Conservation (phyloP, 2,329 filamentous ascomycete species). For the Cladosporium sp. region DNA sequence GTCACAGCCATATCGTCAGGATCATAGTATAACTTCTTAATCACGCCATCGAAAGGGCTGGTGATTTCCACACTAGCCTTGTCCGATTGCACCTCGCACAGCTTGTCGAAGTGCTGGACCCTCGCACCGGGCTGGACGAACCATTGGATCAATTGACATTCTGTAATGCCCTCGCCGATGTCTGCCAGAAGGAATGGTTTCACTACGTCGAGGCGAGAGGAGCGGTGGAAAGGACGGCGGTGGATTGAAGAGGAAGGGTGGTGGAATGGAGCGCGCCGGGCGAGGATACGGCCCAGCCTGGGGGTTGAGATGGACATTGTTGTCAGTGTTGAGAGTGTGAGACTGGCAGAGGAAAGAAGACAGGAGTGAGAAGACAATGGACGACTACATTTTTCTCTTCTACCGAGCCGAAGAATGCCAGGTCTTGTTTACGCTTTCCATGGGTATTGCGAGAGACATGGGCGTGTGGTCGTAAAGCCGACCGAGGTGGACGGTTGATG, state of each 20-base stretch:
- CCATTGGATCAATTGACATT: conserved; percentile 99
- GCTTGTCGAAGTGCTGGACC: conserved; percentile 95
- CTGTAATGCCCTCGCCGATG: conserved; percentile 92
- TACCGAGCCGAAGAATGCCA: conserved; percentile 5
- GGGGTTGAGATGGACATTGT: conserved; percentile 7
- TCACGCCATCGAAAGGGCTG: conserved; percentile 88
- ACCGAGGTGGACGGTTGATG: conserved; percentile 9
- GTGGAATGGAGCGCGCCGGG: background rate
- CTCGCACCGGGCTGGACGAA: conserved; percentile 94
- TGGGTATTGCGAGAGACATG: background rate
- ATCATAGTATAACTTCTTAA: conserved; percentile 95
- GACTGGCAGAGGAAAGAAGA: background rate
- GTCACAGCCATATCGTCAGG: conserved; percentile 95
- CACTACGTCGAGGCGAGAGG: conserved; percentile 43
- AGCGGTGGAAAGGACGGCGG: conserved; percentile 24
- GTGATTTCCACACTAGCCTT: conserved; percentile 82
- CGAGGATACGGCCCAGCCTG: conserved; percentile 5
- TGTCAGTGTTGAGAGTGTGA: background rate
- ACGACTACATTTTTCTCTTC: conserved; percentile 6
- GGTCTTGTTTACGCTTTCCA: conserved; percentile 3
- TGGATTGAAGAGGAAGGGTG: background rate
- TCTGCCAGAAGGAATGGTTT: conserved; percentile 81
- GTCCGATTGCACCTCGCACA: conserved; percentile 98
- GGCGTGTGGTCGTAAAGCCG: conserved; percentile 4
- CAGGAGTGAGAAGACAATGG: conserved; percentile 4